Base-by-base conservation (phyloP, 768 basidiomycete genomes). In the Suillus cothurnatus region DNA sequence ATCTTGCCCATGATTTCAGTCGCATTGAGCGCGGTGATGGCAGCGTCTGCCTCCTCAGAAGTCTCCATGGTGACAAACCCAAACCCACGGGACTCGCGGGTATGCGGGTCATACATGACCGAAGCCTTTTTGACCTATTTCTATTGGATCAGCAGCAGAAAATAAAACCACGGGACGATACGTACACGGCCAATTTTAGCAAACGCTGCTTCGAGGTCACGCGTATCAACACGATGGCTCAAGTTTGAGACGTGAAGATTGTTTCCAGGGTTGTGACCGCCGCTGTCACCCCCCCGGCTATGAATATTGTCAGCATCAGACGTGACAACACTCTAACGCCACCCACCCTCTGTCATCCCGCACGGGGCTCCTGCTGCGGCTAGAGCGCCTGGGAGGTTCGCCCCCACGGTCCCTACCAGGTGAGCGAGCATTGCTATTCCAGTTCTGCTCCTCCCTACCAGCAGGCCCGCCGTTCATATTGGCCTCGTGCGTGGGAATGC, bases 11-110 rank as follows among this genome's bases (percentile, higher is more conserved):
- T 88, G 52, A 98, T 76, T 47, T 95, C 94, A 56, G 92, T 90
- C 28, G 85, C 85, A 74, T 94, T 92, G 62, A 98, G 81, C 6
- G 89, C 90, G 41, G 92, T 87, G 67, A 98, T 88, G 63, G 92
- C 94, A 52, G 94, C 94, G 52, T 96, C 93, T 6, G 97, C 97
- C 71, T 97, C 97, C 71, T 97, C 96, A 9, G 69, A 74, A 31
- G 86, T 85, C 76, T 88, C 89, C 89, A 93, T 91, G 59, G 88
- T 92, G 67, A 97, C 95, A 77, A 98, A 99, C 19, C 94, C 96
- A 70, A 92, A 92, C 55, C 90, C 90, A 68, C 90, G 88, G 56
- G 89, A 88, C 68, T 89, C 88, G 57, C 87, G 85, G 43, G 86
- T 87, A 72, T 89, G 88, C 9, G 88, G 88, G 72, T 89, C 88